Percentiles rank a stretch among this genome's conserved stretches.
phyloP scores from a whole-genome alignment of 2,329 filamentous ascomycete species.

The Peltaster fructicola region DNA sequence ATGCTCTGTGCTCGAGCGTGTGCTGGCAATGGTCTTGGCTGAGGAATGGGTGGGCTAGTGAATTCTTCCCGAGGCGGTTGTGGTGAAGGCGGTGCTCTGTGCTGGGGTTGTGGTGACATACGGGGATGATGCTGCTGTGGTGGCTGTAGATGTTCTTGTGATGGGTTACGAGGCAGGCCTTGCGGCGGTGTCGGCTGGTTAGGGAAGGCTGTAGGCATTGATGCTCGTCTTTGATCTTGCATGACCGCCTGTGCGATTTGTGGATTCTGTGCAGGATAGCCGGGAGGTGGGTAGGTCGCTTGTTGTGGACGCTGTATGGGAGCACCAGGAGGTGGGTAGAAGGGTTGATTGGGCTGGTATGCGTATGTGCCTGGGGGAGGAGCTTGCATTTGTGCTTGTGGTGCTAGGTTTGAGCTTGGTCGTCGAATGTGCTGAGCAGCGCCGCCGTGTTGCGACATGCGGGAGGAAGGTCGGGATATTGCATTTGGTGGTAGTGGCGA shows the following conservation, averaged over 20 bases:
- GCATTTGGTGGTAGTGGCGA: constrained; percentile 65
- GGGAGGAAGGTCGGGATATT: constrained; percentile 59
- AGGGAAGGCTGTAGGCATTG: constrained; percentile 54
- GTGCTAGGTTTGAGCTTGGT: constrained; percentile 54
- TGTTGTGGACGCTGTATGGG: constrained; percentile 25
- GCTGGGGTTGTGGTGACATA: constrained; percentile 14
- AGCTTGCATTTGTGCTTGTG: constrained; percentile 40
- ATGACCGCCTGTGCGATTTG: constrained; percentile 52
- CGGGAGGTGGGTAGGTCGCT: constrained; percentile 13
- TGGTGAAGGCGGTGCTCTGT: constrained; percentile 24
- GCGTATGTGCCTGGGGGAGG: constrained; percentile 50
- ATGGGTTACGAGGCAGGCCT: constrained; percentile 14
- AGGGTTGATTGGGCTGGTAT: constrained; percentile 70
- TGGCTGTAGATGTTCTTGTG: constrained; percentile 5
- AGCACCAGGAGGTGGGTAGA: constrained; percentile 52
- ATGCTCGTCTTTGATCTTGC: constrained; percentile 58
- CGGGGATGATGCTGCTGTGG: constrained; percentile 10
- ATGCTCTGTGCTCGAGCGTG: constrained; percentile 67
- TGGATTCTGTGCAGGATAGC: constrained; percentile 12
- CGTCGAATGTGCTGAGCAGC: constrained; percentile 40
- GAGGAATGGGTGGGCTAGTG: constrained; percentile 34
- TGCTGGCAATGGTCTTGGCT: constrained; percentile 45
- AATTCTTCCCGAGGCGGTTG: constrained; percentile 34
- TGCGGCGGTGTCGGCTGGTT: constrained; percentile 22
- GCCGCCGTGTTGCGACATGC: constrained; percentile 49